Evolutionary conservation across 140 eudicot species (phyloP), one percentile per base, ranked within the genome.

Genomic region (Senecio squalidus): DNA sequence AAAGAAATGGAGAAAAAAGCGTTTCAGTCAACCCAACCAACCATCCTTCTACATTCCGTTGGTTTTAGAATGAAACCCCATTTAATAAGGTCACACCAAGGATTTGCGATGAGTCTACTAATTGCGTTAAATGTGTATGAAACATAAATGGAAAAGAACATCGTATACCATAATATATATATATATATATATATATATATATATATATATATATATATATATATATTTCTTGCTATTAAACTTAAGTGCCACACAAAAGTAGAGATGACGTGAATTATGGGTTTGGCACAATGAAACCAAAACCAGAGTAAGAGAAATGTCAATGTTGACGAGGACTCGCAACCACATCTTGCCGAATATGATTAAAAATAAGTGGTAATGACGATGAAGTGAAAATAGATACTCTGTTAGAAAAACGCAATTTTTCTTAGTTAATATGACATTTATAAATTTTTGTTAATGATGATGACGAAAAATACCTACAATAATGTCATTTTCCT

Each of bases 241-340:
- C 48, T 9, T 31, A 34, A 9, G 62, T 34, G 26, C 21, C 13
- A 57, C 20, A 17, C 30, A 57, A 57, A 33, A 1, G 33, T 8
- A 26, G 22, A 26, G n/a, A 26, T 41, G 39, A 41, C 36, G 25
- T 41, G 50, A 60, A 15, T 41, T 26, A 25, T 40, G 40, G 17
- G 38, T 39, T 15, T 16, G 41, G 41, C 17, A 13, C 52, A 8
- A 41, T 60, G 66, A 24, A 24, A 60, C 38, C 38, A 60, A 60
- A 60, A 6, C 51, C 16, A 60, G 24, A 36, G 29, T 39, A 58
- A 36, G 49, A 58, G 5, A 24, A n/a, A 59, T 60, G 53, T 9
- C 5, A 16, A 17, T 45, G 29, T 61, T 34, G 40, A 34, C n/a
- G 11, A 1, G 40, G 11, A 34, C 8, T 10, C 11, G 55, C 28